A percentile compares a stretch with the other conserved stretches of the same genome.
phyloP scores from a whole-genome alignment of 805 yeast genomes.

The Phaffomyces thermotolerans region DNA sequence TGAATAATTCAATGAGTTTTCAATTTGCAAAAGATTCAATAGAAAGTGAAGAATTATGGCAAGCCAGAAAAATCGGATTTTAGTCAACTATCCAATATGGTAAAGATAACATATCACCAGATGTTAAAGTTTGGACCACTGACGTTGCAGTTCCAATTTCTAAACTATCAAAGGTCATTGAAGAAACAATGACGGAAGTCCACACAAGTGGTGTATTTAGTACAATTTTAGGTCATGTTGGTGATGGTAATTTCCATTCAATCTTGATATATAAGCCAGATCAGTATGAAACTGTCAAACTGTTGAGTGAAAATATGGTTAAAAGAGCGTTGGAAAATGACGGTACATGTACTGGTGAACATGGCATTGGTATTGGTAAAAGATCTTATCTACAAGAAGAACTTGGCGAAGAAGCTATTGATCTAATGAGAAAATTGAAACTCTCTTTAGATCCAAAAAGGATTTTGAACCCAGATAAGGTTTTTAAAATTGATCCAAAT shows the following conservation, averaged over 20 bases:
- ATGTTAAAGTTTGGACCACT: slow-evolving; percentile 57
- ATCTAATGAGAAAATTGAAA: slow-evolving; percentile 64
- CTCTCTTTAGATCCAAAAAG: slow-evolving; percentile 63
- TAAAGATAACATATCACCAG: slow-evolving; percentile 30
- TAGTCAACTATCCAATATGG: slow-evolving; percentile 69
- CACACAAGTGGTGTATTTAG: slow-evolving; percentile 42
- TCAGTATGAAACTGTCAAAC: slow-evolving; percentile 37
- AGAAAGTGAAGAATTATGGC: slow-evolving; percentile 61
- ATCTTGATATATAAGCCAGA: slow-evolving; percentile 50
- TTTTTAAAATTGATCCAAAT: slow-evolving; percentile 58
- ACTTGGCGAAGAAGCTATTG: slow-evolving; percentile 56
- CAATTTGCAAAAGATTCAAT: slow-evolving; percentile 51
- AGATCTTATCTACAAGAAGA: slow-evolving; percentile 50
- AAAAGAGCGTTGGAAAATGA: slow-evolving; percentile 55
- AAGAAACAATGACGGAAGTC: slow-evolving; percentile 53
- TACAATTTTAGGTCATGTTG: slow-evolving; percentile 69
- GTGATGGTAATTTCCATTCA: slow-evolving; percentile 75
- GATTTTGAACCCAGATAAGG: slow-evolving; percentile 65
- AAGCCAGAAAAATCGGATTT: slow-evolving; percentile 66
- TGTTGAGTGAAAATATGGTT: slow-evolving; percentile 53
- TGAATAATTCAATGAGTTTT: slow-evolving; percentile 41
- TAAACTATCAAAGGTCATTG: slow-evolving; percentile 49
- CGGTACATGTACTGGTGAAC: slow-evolving; percentile 82
- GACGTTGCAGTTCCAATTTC: slow-evolving; percentile 79
- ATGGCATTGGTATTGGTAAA: slow-evolving; percentile 75